Evolutionary conservation across 345 rosid genomes (phyloP).

Genomic region (Hibiscus mutabilis): DNA sequence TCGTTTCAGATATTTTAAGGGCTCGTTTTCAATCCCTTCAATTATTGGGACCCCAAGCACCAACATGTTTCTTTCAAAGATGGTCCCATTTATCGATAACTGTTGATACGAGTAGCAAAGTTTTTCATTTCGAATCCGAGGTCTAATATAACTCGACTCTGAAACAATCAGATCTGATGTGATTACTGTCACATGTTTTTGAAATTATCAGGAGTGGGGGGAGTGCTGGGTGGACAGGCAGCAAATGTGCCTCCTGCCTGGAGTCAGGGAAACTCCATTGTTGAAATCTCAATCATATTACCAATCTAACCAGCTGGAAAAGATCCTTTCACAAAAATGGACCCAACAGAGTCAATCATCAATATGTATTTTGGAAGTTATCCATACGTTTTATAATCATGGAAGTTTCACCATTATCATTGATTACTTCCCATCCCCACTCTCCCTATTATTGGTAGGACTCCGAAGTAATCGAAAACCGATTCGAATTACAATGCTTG

Average conservation of each 20-base stretch:
- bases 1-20: no score
- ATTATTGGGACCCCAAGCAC: no score
- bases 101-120: no score
- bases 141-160: no score
- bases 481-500: no score
- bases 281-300: neutral
- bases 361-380: conserved; percentile 21
- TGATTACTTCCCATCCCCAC: neutral
- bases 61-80: no score
- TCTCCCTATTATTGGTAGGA: no score
- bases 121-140: no score
- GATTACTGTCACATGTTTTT: neutral
- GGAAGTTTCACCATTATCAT: conserved; percentile 16
- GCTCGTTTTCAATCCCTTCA: no score
- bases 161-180: no score
- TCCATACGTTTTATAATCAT: neutral
- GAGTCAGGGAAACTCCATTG: neutral
- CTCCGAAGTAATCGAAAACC: neutral
- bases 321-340: neutral
- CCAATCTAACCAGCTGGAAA: neutral
- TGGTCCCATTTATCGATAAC: no score
- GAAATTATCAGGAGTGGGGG: neutral
- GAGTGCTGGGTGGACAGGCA: neutral
- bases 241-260: neutral
- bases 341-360: conserved; percentile 15